phyloP scores from a whole-genome alignment of 2,329 filamentous ascomycete genomes.

The Macrophomina pseudophaseolina region DNA sequence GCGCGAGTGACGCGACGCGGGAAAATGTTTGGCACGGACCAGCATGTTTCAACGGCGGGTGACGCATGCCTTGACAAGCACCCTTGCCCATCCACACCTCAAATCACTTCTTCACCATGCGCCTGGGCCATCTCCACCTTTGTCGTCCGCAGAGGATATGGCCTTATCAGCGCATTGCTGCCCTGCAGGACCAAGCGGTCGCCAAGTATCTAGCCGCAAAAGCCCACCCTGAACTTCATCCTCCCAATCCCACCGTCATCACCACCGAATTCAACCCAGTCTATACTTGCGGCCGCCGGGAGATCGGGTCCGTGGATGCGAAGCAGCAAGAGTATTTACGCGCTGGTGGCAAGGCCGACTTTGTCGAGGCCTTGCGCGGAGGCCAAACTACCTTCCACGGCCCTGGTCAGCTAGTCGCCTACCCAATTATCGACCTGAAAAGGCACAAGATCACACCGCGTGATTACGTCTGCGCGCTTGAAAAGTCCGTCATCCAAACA shows the following conservation, averaged over 20 bases:
- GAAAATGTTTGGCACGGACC: conserved; percentile 14
- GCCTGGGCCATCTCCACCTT: conserved; percentile 23
- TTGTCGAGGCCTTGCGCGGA: conserved; percentile 76
- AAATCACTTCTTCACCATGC: neutral
- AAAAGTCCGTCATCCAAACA: conserved; percentile 73
- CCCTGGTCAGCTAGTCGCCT: conserved; percentile 90
- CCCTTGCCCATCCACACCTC: neutral
- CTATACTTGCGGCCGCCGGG: conserved; percentile 88
- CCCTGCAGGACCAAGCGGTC: conserved; percentile 23
- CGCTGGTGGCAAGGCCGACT: conserved; percentile 57
- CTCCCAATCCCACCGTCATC: conserved; percentile 68
- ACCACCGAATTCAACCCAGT: conserved; percentile 83
- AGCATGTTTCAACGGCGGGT: neutral
- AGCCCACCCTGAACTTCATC: conserved; percentile 23
- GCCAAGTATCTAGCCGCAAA: conserved; percentile 22
- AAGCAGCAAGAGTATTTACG: conserved; percentile 52
- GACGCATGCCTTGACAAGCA: neutral
- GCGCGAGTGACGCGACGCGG: conserved; percentile 20
- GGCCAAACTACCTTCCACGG: conserved; percentile 96
- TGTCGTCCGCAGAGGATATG: conserved; percentile 12
- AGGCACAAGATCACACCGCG: conserved; percentile 71
- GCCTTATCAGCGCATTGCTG: conserved; percentile 13
- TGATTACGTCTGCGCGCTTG: conserved; percentile 78
- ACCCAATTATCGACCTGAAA: conserved; percentile 84
- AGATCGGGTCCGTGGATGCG: conserved; percentile 58